phyloP scores from a whole-genome alignment of 2,329 filamentous ascomycete genomes.

The Aspergillus tanneri region DNA sequence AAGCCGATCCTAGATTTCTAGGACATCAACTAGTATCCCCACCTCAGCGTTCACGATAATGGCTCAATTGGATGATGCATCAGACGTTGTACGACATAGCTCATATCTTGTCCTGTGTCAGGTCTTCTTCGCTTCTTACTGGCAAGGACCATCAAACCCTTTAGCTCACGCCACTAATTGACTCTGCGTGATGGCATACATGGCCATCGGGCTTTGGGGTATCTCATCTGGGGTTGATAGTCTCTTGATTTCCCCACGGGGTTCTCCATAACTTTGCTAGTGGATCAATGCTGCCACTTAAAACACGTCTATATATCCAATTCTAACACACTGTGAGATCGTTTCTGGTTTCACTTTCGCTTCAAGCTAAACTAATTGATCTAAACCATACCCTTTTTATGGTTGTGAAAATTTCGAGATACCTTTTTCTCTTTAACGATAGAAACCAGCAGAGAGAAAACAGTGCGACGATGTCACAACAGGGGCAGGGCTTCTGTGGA shows the following conservation, averaged over 20 bases:
- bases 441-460: slow-evolving; percentile 4
- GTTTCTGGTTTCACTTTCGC: no score
- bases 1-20: slow-evolving; percentile 19
- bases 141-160: background rate
- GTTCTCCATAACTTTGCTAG: no score
- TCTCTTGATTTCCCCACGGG: slow-evolving; percentile 28
- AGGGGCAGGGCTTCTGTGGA: slow-evolving; percentile 13
- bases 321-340: no score
- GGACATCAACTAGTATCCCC: slow-evolving; percentile 9
- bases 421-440: background rate
- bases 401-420: no score
- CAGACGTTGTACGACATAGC: slow-evolving; percentile 22
- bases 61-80: slow-evolving; percentile 18
- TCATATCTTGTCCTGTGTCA: slow-evolving; percentile 1
- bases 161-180: background rate
- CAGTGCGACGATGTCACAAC: slow-evolving; percentile 21
- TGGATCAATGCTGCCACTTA: no score
- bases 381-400: slow-evolving; percentile 1
- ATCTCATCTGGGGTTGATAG: slow-evolving; percentile 19
- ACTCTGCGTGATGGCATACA: background rate
- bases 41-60: background rate
- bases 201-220: slow-evolving; percentile 13
- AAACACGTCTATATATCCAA: no score
- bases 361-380: no score
- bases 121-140: background rate